Evolutionary conservation across 139 green algal species (phyloP), one percentile per base, ranked within the genome.

Genomic region (Penium margaritaceum): DNA sequence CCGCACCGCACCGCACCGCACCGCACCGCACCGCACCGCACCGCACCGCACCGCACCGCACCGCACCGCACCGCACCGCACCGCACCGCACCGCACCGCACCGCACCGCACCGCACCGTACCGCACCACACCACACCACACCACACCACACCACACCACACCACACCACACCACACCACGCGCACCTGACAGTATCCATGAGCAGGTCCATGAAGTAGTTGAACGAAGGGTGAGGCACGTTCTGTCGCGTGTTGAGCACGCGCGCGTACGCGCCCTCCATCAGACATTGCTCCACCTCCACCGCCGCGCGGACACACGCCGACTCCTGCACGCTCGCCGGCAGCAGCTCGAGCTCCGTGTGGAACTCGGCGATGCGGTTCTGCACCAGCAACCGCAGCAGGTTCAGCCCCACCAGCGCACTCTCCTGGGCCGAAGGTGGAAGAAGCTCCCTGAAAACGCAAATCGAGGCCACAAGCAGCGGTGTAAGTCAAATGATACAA

Each of bases 231-330:
- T 70, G 60, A 0, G 85, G 61, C 15, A 77, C 68, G 6, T 4
- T 63, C 43, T 58, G 44, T 24, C 81, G 69, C 1, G 67, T 41
- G 17, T 38, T 72, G 60, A 90, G 64, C 30, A 95, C 90, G 83
- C 96, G 95, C 78, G 92, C 90, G 84, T 96, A 98, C 0, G 94
- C 86, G 7, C 94, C 94, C 83, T 97, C 91, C 92, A 97, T 97
- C 19, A 97, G 86, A 74, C 84, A 91, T 79, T 94, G 86, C 85
- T 98, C 94, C 65, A 98, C 77, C 76, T 95, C 83, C 17, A 92
- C 80, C 0, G 86, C 86, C 39, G 90, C 76, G 33, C 75, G 33
- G 41, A 96, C 81, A 35, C 47, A 81, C 17, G 39, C n/a, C 72
- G 44, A 67, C 30, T 37, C 69, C 15, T 80, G 71, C 21, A 39